phyloP scores from a whole-genome alignment of 2,329 filamentous ascomycete genomes.

The Nemania diffusa region DNA sequence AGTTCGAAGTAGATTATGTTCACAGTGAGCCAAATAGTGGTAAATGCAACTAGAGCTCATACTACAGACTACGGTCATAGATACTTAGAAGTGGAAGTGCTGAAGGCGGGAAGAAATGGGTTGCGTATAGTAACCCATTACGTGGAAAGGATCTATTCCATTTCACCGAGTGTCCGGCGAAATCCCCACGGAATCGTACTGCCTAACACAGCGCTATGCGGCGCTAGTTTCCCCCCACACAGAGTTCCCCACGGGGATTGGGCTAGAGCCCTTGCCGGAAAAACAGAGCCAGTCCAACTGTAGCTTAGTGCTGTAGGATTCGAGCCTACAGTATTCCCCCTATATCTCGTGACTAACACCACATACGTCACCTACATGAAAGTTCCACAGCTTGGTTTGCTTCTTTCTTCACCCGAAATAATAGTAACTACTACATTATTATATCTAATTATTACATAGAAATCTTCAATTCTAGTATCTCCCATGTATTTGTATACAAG shows the following conservation, averaged over 20 bases:
- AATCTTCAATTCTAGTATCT: too few species aligned
- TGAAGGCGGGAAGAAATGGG: neutral
- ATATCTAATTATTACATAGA: too few species aligned
- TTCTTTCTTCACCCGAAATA: too few species aligned
- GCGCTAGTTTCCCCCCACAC: too few species aligned
- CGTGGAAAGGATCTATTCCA: conserved; percentile 5
- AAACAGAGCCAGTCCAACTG: neutral
- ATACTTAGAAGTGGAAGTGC: neutral
- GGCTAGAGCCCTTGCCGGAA: neutral
- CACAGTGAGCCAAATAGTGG: neutral
- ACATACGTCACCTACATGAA: too few species aligned
- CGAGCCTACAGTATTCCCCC: too few species aligned
- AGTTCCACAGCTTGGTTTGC: too few species aligned
- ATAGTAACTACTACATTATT: too few species aligned
- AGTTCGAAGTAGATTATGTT: too few species aligned
- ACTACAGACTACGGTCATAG: neutral
- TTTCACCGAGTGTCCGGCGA: conserved; percentile 8
- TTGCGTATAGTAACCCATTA: neutral
- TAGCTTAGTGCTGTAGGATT: neutral
- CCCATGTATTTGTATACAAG: too few species aligned
- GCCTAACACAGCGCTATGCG: neutral
- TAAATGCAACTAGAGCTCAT: neutral
- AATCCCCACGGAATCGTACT: neutral
- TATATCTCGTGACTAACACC: too few species aligned
- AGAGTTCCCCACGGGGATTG: conserved; percentile 19